Evolutionary conservation across 1,284 basidiomycete genomes (phyloP), one percentile per base, ranked within the genome.

Genomic region (Abortiporus biennis): DNA sequence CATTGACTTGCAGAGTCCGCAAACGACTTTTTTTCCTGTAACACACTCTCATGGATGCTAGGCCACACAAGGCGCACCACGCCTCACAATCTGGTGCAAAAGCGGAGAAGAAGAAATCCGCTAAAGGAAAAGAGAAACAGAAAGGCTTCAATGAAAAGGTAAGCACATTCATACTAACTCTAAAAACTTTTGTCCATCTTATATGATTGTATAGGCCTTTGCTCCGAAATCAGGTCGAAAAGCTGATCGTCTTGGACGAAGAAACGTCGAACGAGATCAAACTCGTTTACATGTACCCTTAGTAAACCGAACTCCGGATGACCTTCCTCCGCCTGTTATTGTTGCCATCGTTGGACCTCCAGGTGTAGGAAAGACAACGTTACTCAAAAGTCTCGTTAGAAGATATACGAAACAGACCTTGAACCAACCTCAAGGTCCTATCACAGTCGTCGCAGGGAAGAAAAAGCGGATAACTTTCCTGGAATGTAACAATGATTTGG

Each of bases 291-390:
- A 99, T 65, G 96, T 99, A 2, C 96, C 96, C 3, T 77, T 97
- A 24, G 89, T 98, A 38, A 87, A 98, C 61, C 78, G 96, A 45
- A 97, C 93, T 6, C 92, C 94, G 2, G 88, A 92, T 42, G 88
- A 92, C 48, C 76, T 85, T 39, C 92, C 95, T 1, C 95, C 96
- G 11, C 96, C 96, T 1, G 82, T 98, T 53, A 82, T 99, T 46
- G 82, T 99, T 32, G 95, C 94, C n/a, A 79, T 99, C 40, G 94
- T 98, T 38, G 96, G 96, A 0, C 95, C 96, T 12, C 87, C 94
- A 5, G 96, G 96, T 15, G 96, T 93, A 16, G 96, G 96, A 44
- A 99, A 99, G 66, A 91, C 92, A 1, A 99, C 94, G 1, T 73
- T 99, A 9, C 74, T 98, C 55, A 91, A 95, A 57, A 92, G 86